These are phyloP conservation scores for Populus trichocarpa DNA, from an alignment of 441 rosid genomes.

Conservation along the genomic window DNA sequence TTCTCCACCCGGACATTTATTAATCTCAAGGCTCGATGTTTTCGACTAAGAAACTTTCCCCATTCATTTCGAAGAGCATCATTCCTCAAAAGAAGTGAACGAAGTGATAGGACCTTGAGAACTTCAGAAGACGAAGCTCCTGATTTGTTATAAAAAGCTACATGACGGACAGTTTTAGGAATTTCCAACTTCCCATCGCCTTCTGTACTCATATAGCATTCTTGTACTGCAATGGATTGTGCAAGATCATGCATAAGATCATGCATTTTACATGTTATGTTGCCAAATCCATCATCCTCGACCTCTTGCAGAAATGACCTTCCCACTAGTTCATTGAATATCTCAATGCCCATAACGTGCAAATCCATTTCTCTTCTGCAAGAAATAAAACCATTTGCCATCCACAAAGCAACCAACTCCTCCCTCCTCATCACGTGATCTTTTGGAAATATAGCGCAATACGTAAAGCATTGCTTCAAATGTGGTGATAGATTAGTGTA, in stretches of 20 bases:
- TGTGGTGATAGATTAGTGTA: background rate
- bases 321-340: too few relatives aligned
- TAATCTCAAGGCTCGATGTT: background rate
- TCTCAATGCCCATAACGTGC: too few relatives aligned
- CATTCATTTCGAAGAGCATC: too few relatives aligned
- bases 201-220: background rate
- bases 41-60: background rate
- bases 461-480: background rate
- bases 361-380: too few relatives aligned
- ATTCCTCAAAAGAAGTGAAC: background rate
- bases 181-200: background rate
- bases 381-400: slow-evolving; percentile 4
- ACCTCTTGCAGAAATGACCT: too few relatives aligned
- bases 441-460: background rate
- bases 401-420: background rate
- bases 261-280: slow-evolving; percentile 10
- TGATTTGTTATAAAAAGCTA: background rate
- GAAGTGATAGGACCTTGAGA: background rate
- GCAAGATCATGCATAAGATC: slow-evolving; percentile 14
- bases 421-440: background rate
- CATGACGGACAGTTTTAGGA: background rate
- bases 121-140: background rate
- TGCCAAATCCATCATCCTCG: background rate
- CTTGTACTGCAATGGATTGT: background rate
- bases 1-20: too few relatives aligned